Percentiles rank a stretch among this genome's conserved stretches.
Evolutionary conservation across 2,329 filamentous ascomycete species (phyloP).

Genomic region (Pseudogymnoascus sp.): DNA sequence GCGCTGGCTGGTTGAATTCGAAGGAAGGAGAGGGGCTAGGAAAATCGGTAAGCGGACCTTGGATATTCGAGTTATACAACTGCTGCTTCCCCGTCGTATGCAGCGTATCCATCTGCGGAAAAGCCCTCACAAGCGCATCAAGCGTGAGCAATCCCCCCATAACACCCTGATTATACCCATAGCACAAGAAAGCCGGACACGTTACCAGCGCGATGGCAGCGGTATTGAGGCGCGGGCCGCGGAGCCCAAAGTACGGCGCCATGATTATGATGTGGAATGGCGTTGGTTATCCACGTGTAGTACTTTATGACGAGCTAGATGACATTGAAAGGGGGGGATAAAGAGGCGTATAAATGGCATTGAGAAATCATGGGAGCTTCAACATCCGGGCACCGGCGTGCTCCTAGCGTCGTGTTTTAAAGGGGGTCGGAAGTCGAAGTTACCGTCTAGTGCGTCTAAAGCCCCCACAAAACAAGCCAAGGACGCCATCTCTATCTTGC

Average conservation of each 20-base stretch:
- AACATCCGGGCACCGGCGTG: not conserved
- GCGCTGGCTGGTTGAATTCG: not conserved
- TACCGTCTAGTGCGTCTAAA: no score
- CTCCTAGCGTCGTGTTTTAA: not conserved
- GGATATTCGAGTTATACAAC: slow-evolving; percentile 31
- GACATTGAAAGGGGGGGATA: not conserved
- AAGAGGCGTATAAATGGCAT: not conserved
- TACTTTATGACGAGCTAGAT: not conserved
- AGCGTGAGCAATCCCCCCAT: slow-evolving; percentile 37
- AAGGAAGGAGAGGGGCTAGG: not conserved
- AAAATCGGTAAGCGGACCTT: slow-evolving; percentile 17
- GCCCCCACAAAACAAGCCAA: not conserved
- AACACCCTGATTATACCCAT: slow-evolving; percentile 46
- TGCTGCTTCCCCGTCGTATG: slow-evolving; percentile 36
- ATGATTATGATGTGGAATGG: not conserved
- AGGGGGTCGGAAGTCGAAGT: not conserved
- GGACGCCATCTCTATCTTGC: not conserved
- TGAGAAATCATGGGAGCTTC: not conserved
- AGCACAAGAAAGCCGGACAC: slow-evolving; percentile 36
- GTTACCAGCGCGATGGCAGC: slow-evolving; percentile 13
- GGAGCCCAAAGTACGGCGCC: slow-evolving; percentile 12
- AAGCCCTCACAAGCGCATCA: slow-evolving; percentile 35
- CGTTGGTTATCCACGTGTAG: not conserved
- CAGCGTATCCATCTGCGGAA: slow-evolving; percentile 43
- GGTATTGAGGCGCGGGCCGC: slow-evolving; percentile 2